phyloP scores from a whole-genome alignment of 2,329 filamentous ascomycete genomes.

The Nemania sp. region DNA sequence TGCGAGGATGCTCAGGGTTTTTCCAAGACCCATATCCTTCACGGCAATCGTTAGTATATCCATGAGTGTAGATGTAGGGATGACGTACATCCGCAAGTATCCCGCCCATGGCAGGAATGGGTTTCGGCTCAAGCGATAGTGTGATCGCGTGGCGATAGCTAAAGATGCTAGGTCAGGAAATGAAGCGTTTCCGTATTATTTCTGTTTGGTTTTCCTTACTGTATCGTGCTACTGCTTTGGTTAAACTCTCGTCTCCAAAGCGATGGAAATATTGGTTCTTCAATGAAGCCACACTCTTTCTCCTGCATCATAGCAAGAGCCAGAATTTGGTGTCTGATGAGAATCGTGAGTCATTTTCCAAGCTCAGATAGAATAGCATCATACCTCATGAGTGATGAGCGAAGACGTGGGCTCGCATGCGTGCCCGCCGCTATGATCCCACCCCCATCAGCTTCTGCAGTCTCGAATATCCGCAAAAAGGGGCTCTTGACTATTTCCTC shows the following conservation, averaged over 20 bases:
- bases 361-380: background rate
- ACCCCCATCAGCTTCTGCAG: background rate
- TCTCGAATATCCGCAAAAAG: slow-evolving; percentile 1
- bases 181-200: background rate
- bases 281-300: background rate
- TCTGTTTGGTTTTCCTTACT: background rate
- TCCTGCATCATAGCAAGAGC: slow-evolving; percentile 16
- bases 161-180: background rate
- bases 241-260: slow-evolving; percentile 3
- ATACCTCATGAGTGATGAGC: background rate
- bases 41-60: background rate
- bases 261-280: background rate
- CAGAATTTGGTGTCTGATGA: slow-evolving; percentile 12
- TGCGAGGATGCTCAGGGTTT: slow-evolving; percentile 21
- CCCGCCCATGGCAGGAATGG: slow-evolving; percentile 1
- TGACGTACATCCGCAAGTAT: slow-evolving; percentile 22
- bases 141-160: slow-evolving; percentile 22
- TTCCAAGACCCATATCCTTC: slow-evolving; percentile 29
- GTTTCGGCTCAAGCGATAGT: background rate
- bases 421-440: background rate
- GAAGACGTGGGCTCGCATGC: background rate
- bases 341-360: background rate
- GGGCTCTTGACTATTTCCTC: background rate
- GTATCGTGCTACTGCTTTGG: background rate
- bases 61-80: background rate